Evolutionary conservation across 2,329 filamentous ascomycete species (phyloP).

Genomic region (Aspergillus clavatus): DNA sequence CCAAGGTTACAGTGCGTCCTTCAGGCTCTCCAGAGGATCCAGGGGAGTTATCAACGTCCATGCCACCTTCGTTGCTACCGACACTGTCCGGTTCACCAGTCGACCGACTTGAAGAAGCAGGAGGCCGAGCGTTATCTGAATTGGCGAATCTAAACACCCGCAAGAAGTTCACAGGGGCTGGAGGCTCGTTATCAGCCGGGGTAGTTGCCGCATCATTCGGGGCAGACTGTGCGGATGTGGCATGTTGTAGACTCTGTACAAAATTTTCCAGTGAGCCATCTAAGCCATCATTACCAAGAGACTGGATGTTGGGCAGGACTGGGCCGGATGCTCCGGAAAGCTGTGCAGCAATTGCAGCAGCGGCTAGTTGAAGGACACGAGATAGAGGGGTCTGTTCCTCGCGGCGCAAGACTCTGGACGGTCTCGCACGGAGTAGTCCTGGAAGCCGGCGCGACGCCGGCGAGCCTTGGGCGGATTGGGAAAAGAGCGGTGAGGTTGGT

Average conservation of each 20-base stretch:
- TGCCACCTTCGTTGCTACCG: constrained; percentile 27
- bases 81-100: constrained; percentile 22
- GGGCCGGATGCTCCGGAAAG: constrained; percentile 57
- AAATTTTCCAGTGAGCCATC: constrained; percentile 62
- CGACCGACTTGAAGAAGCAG: constrained; percentile 20
- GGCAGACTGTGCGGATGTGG: constrained; percentile 51
- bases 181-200: constrained; percentile 37
- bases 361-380: constrained; percentile 58
- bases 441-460: constrained; percentile 37
- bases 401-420: constrained; percentile 49
- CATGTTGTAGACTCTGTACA: constrained; percentile 58
- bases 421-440: constrained; percentile 47
- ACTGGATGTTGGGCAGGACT: constrained; percentile 52
- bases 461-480: constrained; percentile 27
- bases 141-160: constrained; percentile 64
- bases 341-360: constrained; percentile 60
- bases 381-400: constrained; percentile 61
- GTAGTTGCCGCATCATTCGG: constrained; percentile 32
- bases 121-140: constrained; percentile 33
- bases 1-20: constrained; percentile 61
- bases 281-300: constrained; percentile 51
- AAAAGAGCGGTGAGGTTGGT: constrained; percentile 23
- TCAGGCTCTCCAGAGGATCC: constrained; percentile 41
- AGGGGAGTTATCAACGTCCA: constrained; percentile 40
- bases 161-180: constrained; percentile 61